Conservation (phyloP, 441 rosid genomes). For the Croton setiger region DNA sequence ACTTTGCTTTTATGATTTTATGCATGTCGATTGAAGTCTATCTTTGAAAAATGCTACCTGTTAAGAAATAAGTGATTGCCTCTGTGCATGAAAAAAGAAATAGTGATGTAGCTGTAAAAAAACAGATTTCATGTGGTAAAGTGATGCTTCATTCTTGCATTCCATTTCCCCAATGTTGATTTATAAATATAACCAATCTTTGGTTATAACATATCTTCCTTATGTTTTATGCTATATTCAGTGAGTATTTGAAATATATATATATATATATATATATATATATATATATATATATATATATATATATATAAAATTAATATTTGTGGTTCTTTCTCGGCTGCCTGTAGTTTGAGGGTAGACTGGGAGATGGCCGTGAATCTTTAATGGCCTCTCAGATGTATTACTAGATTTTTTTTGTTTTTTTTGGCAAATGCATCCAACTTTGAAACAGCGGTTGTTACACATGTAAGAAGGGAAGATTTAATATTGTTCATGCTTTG, state of each 20-base stretch:
- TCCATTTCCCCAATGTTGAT: not conserved
- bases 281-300: too few species aligned
- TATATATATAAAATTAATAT: too few species aligned
- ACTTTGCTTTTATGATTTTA: not conserved
- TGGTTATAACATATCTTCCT: constrained; percentile 2
- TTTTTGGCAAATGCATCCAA: not conserved
- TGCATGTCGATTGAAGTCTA: not conserved
- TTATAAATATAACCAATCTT: not conserved
- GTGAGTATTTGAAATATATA: not conserved
- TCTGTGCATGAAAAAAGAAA: not conserved
- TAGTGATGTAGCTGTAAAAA: not conserved
- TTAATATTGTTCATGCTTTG: not conserved
- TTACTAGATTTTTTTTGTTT: not conserved
- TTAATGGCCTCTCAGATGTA: not conserved
- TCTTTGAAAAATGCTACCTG: not conserved
- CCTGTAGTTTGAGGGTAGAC: not conserved
- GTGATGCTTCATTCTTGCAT: not conserved
- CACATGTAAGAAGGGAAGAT: not conserved
- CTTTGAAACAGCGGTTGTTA: not conserved
- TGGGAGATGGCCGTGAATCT: not conserved
- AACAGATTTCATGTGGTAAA: not conserved
- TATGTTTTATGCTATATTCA: not conserved
- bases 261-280: too few species aligned
- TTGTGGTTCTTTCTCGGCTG: too few species aligned
- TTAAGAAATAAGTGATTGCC: not conserved